Evolutionary conservation across 1,139 yeast species (phyloP), one percentile per base, ranked within the genome.

Genomic region (Debaryomyces psychrophilus): DNA sequence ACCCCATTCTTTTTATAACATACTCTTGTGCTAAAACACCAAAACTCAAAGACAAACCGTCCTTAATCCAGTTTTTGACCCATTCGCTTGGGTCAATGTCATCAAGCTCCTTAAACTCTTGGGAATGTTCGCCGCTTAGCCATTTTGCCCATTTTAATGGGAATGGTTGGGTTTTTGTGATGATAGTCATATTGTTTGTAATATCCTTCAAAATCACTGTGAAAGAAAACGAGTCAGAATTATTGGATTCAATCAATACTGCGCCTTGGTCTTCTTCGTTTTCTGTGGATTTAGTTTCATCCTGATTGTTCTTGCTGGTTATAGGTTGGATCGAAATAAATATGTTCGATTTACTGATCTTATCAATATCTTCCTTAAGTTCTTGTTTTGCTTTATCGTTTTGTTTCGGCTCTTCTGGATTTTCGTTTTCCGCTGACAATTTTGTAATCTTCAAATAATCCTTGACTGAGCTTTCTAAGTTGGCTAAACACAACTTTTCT

Each of bases 1-100:
- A 73, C 2, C 96, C 97, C 98, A 93, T 93, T 65, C 99, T 80
- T 64, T 83, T 85, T 44, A 92, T 83, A 37, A 93, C 96, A 63
- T 93, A 93, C 59, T 85, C 82, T 65, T 93, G 99, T 1, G 97
- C 96, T 31, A 89, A 71, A 1, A 89, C 86, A 8, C 97, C 98
- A 52, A 92, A 80, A 28, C 90, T 77, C 54, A 90, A 76, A 27
- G 83, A 82, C 46, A 93, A 73, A 0, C 96, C 95, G 55, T 87
- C 89, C 58, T 82, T 86, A 35, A 93, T 79, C 98, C 98, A 92
- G 49, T 83, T 93, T 44, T 81, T 77, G n/a, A 93, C 95, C 99
- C 99, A 93, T 53, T 89, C 96, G 44, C 90, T 77, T 9, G 98
- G 97, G 63, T 92, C 96, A 36, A 90, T 80, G 29, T 54, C 61